Conservation (phyloP, 352 stramenopile genomes). For the Elongisporangium undulatum region DNA sequence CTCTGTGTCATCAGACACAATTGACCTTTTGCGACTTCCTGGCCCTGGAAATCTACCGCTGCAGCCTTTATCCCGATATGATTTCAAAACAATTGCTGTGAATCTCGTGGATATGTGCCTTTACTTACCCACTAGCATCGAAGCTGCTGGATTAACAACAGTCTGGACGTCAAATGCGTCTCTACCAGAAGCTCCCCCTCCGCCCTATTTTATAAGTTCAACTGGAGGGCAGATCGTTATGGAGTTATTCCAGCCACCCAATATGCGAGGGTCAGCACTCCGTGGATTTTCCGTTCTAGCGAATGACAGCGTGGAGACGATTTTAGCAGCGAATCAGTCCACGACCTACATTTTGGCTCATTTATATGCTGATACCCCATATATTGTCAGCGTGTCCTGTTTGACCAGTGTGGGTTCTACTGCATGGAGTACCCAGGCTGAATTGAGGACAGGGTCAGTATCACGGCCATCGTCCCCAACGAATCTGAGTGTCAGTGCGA, state of each 20-base stretch:
- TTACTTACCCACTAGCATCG: slow-evolving; percentile 10
- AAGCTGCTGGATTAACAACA: slow-evolving; percentile 8
- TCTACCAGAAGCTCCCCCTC: slow-evolving; percentile 30
- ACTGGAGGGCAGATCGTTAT: slow-evolving; percentile 44
- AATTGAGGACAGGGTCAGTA: slow-evolving; percentile 21
- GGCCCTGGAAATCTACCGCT: slow-evolving; percentile 16
- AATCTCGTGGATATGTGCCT: slow-evolving; percentile 46
- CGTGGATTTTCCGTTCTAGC: slow-evolving; percentile 37
- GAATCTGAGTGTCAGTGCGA: slow-evolving; percentile 16
- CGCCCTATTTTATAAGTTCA: slow-evolving; percentile 42
- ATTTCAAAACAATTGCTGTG: slow-evolving; percentile 47
- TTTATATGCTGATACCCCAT: slow-evolving; percentile 21
- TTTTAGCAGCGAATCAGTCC: slow-evolving; percentile 15
- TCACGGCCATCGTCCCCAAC: slow-evolving; percentile 26
- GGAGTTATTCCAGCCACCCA: slow-evolving; percentile 34
- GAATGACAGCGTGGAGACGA: slow-evolving; percentile 12
- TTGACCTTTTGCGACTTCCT: slow-evolving; percentile 33
- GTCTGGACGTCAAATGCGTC: slow-evolving; percentile 21
- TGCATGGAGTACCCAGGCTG: slow-evolving; percentile 17
- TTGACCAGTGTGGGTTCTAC: slow-evolving; percentile 35
- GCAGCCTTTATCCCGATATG: slow-evolving; percentile 28
- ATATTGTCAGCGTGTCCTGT: slow-evolving; percentile 29
- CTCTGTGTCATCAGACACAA: slow-evolving; percentile 6
- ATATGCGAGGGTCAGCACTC: slow-evolving; percentile 48
- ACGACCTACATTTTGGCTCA: slow-evolving; percentile 18